Percentiles rank a stretch among this genome's conserved stretches.
These are phyloP conservation scores for Trichoderma afroharzianum DNA, from an alignment of 2,329 filamentous ascomycete species.

Conservation along the genomic window DNA sequence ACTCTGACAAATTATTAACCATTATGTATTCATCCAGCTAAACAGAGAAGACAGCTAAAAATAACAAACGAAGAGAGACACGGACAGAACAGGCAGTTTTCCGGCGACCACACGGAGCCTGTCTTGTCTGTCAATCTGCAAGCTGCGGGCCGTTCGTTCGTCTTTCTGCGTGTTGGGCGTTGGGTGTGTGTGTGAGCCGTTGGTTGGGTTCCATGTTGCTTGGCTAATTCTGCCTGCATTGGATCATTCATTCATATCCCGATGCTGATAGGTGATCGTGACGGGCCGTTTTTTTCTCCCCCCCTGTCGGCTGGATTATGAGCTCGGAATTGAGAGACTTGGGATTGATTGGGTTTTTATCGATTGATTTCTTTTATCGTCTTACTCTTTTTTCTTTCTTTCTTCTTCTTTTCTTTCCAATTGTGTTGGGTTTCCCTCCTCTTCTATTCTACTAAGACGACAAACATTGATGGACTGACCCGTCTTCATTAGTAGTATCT, in stretches of 20 bases:
- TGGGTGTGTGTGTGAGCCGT: too few species aligned
- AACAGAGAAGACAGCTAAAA: neutral
- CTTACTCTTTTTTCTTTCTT: neutral
- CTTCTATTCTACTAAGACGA: too few species aligned
- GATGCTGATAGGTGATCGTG: neutral
- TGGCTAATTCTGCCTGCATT: neutral
- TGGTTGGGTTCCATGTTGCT: neutral
- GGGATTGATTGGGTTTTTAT: neutral
- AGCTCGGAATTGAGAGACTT: neutral
- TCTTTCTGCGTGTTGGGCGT: too few species aligned
- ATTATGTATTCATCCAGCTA: neutral
- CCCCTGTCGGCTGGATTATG: neutral
- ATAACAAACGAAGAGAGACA: neutral
- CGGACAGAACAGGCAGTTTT: neutral
- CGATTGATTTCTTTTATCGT: neutral
- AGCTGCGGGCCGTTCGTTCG: too few species aligned
- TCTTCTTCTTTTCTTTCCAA: neutral
- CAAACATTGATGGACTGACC: neutral
- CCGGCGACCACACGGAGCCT: too few species aligned
- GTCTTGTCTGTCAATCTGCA: too few species aligned
- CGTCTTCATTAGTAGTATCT: neutral
- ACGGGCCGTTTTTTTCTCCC: neutral
- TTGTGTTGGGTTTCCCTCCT: neutral
- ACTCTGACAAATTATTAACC: too few species aligned
- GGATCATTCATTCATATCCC: neutral